phyloP scores from a whole-genome alignment of 169 alveolate species.

The Haemoproteus tartakovskyi region DNA sequence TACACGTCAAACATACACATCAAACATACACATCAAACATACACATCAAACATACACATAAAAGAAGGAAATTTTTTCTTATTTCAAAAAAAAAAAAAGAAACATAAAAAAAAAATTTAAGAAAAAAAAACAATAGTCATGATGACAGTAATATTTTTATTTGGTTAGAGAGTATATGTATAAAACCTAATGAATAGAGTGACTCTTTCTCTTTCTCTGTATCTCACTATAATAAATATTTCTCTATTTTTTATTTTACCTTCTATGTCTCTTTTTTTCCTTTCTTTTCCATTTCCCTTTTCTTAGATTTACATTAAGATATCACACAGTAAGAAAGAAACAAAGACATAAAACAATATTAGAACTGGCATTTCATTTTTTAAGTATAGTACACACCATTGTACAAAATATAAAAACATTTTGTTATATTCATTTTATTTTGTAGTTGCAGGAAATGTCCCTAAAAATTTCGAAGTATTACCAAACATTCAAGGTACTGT shows the following conservation, averaged over 20 bases:
- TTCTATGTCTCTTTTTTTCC: neutral
- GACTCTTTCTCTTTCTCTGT: too few species aligned
- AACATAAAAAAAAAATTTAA: neutral
- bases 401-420: neutral
- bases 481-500: conserved; percentile 58
- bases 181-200: too few species aligned
- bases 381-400: neutral
- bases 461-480: conserved; percentile 37
- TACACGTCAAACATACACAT: too few species aligned
- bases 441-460: conserved; percentile 34
- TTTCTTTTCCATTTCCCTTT: neutral
- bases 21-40: too few species aligned
- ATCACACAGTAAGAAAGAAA: conserved; percentile 51
- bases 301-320: conserved; percentile 58
- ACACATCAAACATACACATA: too few species aligned
- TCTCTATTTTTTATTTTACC: neutral
- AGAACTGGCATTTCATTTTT: neutral
- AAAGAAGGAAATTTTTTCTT: conserved; percentile 14
- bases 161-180: too few species aligned
- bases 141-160: neutral
- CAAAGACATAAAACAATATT: conserved; percentile 3
- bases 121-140: neutral
- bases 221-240: too few species aligned
- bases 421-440: neutral
- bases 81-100: neutral